phyloP scores from a whole-genome alignment of 352 stramenopile genomes.

The Phytophthora ramorum region DNA sequence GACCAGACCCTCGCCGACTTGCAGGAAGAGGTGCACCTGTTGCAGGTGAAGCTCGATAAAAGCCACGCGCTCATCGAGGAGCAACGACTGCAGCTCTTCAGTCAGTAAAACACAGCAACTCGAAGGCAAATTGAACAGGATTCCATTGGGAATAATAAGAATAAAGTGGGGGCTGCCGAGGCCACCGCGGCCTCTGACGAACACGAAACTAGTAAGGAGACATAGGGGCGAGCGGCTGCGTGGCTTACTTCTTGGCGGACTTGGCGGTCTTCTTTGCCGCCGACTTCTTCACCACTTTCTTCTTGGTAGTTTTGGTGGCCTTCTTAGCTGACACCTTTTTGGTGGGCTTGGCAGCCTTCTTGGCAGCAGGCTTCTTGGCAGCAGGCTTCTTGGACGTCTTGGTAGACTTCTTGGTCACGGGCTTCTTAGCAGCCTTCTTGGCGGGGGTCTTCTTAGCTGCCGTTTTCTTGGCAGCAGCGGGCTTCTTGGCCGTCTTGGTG shows the following conservation, averaged over 20 bases:
- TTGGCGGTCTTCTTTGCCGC: conserved; percentile 60
- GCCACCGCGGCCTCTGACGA: conserved; percentile 14
- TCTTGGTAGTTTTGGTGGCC: conserved; percentile 60
- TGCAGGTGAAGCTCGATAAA: conserved; percentile 82
- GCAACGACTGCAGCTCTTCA: conserved; percentile 75
- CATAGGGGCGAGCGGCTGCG: conserved; percentile 10
- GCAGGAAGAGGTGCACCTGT: conserved; percentile 72
- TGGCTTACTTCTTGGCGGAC: conserved; percentile 48
- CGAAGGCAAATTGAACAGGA: conserved; percentile 39
- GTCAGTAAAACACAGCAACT: conserved; percentile 22
- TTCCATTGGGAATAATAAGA: conserved; percentile 71
- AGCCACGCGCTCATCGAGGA: conserved; percentile 79
- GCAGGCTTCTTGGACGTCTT: conserved; percentile 35
- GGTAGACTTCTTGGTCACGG: conserved; percentile 21
- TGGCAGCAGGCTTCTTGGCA: conserved; percentile 36
- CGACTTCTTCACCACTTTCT: conserved; percentile 79
- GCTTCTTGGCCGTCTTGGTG: conserved; percentile 37
- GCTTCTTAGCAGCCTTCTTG: conserved; percentile 33
- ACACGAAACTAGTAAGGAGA: conserved; percentile 28
- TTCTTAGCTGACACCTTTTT: conserved; percentile 66
- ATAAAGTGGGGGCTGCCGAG: conserved; percentile 43
- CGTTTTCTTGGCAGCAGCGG: conserved; percentile 37
- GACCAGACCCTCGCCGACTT: conserved; percentile 70
- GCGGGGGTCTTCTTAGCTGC: conserved; percentile 39
- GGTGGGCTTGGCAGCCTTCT: conserved; percentile 19